A percentile compares a stretch with the other conserved stretches of the same genome.
These are phyloP conservation scores for Aspergillus niger DNA, from an alignment of 2,329 filamentous ascomycete genomes.

Conservation along the genomic window DNA sequence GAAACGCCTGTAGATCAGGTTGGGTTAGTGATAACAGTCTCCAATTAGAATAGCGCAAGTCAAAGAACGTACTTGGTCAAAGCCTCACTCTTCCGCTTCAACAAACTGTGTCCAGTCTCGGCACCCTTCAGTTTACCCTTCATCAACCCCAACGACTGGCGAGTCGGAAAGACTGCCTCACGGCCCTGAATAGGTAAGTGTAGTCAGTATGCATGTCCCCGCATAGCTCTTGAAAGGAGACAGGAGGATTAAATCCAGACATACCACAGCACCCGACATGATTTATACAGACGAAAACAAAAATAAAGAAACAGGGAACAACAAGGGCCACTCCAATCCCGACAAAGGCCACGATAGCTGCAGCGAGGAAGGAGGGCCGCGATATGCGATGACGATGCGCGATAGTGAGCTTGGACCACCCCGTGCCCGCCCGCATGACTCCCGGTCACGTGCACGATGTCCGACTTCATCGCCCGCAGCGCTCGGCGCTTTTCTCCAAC, in stretches of 20 bases:
- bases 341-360: slow-evolving; percentile 20
- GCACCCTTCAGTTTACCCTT: slow-evolving; percentile 96
- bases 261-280: slow-evolving; percentile 41
- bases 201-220: slow-evolving; percentile 12
- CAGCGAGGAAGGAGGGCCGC: slow-evolving; percentile 17
- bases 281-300: slow-evolving; percentile 11
- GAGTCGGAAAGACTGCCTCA: slow-evolving; percentile 95
- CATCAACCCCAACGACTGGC: slow-evolving; percentile 95
- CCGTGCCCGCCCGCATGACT: slow-evolving; percentile 20
- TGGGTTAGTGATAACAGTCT: slow-evolving; percentile 20
- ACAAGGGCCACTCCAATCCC: background rate
- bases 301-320: slow-evolving; percentile 5
- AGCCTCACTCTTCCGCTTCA: slow-evolving; percentile 98
- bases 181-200: slow-evolving; percentile 65
- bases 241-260: background rate
- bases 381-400: slow-evolving; percentile 25
- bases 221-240: too few relatives aligned
- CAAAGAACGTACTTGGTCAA: slow-evolving; percentile 76
- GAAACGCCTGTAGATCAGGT: slow-evolving; percentile 66
- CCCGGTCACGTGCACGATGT: slow-evolving; percentile 28
- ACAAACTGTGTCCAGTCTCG: slow-evolving; percentile 85
- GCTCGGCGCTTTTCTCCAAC: slow-evolving; percentile 20
- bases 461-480: slow-evolving; percentile 31
- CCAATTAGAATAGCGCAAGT: background rate
- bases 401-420: slow-evolving; percentile 24